Evolutionary conservation across 2,329 filamentous ascomycete genomes (phyloP).

Genomic region (Fusarium domesticum): DNA sequence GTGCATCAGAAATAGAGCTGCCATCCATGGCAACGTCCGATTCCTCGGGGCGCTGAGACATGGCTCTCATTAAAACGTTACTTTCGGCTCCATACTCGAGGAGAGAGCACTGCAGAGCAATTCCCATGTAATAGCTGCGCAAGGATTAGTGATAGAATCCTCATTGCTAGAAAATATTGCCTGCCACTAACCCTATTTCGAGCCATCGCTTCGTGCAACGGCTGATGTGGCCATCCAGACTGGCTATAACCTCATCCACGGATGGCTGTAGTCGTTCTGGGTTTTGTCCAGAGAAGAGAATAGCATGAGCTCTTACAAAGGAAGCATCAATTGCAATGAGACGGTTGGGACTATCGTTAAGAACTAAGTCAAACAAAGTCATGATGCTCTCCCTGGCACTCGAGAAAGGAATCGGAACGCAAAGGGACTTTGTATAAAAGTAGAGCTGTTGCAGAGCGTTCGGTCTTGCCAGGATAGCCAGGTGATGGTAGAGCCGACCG

Average conservation of each 20-base stretch:
- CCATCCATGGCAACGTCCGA: slow-evolving; percentile 27
- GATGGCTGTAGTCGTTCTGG: slow-evolving; percentile 46
- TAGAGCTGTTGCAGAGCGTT: slow-evolving; percentile 69
- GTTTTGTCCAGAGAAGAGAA: slow-evolving; percentile 56
- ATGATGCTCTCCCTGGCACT: slow-evolving; percentile 68
- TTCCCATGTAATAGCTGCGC: slow-evolving; percentile 34
- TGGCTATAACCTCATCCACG: slow-evolving; percentile 47
- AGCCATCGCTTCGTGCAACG: slow-evolving; percentile 51
- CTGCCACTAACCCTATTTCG: slow-evolving; percentile 43
- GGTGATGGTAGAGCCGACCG: slow-evolving; percentile 81
- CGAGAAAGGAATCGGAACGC: slow-evolving; percentile 62
- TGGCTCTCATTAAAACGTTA: slow-evolving; percentile 45
- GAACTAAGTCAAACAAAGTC: slow-evolving; percentile 62
- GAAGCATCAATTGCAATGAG: slow-evolving; percentile 48
- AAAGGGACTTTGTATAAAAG: slow-evolving; percentile 69
- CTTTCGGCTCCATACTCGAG: slow-evolving; percentile 38
- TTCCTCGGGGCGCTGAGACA: slow-evolving; percentile 30
- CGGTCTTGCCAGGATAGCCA: slow-evolving; percentile 73
- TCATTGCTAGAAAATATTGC: too few species aligned
- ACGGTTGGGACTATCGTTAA: slow-evolving; percentile 39
- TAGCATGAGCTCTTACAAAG: slow-evolving; percentile 62
- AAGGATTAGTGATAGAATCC: slow-evolving; percentile 7
- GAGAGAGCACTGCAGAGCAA: slow-evolving; percentile 32
- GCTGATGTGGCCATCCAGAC: slow-evolving; percentile 57
- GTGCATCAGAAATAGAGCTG: slow-evolving; percentile 20